Percentiles rank a stretch among this genome's conserved stretches.
These are phyloP conservation scores for Paramyrothecium sp. DNA, from an alignment of 2,329 filamentous ascomycete species.

Conservation along the genomic window DNA sequence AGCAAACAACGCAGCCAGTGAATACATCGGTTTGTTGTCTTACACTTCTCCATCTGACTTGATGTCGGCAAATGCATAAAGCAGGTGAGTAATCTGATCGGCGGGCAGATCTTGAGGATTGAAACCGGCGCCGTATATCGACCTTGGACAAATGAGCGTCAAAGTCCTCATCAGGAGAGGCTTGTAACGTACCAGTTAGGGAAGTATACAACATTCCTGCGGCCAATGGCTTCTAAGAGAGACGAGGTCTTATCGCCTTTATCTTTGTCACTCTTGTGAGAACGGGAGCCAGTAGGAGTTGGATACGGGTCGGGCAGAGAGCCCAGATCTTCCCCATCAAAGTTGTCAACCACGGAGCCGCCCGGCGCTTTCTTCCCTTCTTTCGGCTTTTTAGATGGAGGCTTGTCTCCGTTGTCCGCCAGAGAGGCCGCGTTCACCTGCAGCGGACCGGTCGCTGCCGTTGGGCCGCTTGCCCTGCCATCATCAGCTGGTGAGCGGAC, in stretches of 20 bases:
- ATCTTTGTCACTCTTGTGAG: not conserved
- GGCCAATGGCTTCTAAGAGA: not conserved
- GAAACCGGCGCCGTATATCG: conserved; percentile 71
- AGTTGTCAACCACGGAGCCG: no score
- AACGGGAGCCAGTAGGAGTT: not conserved
- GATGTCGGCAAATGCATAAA: conserved; percentile 58
- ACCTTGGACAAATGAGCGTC: conserved; percentile 41
- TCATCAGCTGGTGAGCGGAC: not conserved
- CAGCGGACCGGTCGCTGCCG: not conserved
- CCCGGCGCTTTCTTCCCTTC: not conserved
- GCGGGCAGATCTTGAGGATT: conserved; percentile 68
- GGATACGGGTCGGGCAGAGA: not conserved
- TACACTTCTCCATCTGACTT: conserved; percentile 44
- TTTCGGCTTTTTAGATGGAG: not conserved
- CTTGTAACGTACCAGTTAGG: conserved; percentile 47
- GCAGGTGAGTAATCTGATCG: conserved; percentile 69
- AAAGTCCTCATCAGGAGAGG: not conserved
- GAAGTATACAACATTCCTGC: conserved; percentile 49
- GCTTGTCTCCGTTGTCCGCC: not conserved
- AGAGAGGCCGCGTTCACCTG: not conserved
- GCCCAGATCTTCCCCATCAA: no score
- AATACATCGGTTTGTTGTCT: conserved; percentile 16
- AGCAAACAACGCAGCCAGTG: not conserved
- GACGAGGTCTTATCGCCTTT: not conserved
- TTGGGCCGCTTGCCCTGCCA: not conserved